A percentile compares a stretch with the other conserved stretches of the same genome.
These are phyloP conservation scores for Pyricularia pennisetigena DNA, from an alignment of 2,329 filamentous ascomycete genomes.

Conservation along the genomic window DNA sequence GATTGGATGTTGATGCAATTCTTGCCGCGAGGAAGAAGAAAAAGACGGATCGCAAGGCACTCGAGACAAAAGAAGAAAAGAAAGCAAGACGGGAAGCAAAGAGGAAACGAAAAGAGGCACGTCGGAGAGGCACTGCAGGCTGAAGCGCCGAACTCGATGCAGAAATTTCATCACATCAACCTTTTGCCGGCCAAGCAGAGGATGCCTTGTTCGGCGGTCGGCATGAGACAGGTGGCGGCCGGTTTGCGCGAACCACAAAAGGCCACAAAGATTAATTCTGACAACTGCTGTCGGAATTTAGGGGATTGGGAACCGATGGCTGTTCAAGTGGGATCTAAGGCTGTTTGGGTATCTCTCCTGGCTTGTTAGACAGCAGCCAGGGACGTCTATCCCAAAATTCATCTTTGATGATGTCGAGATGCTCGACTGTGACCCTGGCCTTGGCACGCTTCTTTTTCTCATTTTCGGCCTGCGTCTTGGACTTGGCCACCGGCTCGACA, in stretches of 20 bases:
- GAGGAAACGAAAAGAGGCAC: constrained; percentile 13
- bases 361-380: constrained; percentile 71
- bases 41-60: constrained; percentile 1
- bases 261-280: not conserved
- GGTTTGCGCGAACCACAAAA: not conserved
- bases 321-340: constrained; percentile 17
- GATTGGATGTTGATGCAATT: constrained; percentile 12
- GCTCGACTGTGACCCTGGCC: constrained; percentile 70
- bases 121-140: constrained; percentile 22
- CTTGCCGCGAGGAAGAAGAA: constrained; percentile 5
- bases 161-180: not conserved
- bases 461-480: constrained; percentile 75
- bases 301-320: not conserved
- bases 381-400: constrained; percentile 85
- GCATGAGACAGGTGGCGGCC: constrained; percentile 13
- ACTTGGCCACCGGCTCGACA: constrained; percentile 47
- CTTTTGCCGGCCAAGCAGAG: not conserved
- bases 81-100: constrained; percentile 26
- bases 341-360: constrained; percentile 59
- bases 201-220: not conserved
- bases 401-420: constrained; percentile 91
- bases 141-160: constrained; percentile 5
- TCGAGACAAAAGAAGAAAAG: constrained; percentile 19
- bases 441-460: constrained; percentile 73
- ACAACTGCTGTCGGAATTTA: not conserved